A percentile compares a stretch with the other conserved stretches of the same genome.
Conservation (phyloP, 129 eudicot species). For the Cynara cardunculus region DNA sequence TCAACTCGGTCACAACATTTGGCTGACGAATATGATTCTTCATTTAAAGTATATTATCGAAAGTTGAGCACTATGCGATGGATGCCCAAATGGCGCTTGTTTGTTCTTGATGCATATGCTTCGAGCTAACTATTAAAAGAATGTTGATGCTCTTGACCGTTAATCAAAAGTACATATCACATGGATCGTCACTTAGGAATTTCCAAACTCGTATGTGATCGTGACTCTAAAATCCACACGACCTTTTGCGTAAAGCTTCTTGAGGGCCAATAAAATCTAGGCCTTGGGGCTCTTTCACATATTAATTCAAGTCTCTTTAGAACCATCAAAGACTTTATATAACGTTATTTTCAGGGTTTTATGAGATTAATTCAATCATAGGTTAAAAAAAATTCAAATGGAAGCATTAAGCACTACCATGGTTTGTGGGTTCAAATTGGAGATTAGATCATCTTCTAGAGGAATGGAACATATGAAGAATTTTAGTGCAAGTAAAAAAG, state of each 20-base stretch:
- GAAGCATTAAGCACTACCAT: conserved; percentile 24
- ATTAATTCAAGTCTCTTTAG: neutral
- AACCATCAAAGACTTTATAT: neutral
- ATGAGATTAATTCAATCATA: no score
- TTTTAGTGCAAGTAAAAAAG: neutral
- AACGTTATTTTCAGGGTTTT: neutral
- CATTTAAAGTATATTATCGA: neutral
- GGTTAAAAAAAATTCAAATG: neutral
- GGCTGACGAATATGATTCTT: neutral
- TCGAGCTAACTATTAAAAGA: neutral
- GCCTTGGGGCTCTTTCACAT: neutral
- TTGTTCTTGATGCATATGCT: neutral
- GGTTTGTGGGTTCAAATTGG: conserved; percentile 26
- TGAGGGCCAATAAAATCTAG: no score
- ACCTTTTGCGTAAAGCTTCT: neutral
- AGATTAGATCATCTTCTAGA: conserved; percentile 20
- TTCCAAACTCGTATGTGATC: neutral
- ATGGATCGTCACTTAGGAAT: neutral
- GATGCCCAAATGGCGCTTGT: neutral
- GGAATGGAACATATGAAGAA: neutral
- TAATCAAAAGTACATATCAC: neutral
- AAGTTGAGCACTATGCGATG: neutral
- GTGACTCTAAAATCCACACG: conserved; percentile 1
- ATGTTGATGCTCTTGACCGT: neutral
- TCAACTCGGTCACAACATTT: neutral